Percentiles rank a stretch among this genome's conserved stretches.
Evolutionary conservation across 2,329 filamentous ascomycete species (phyloP).

Genomic region (Beauveria medogensis): DNA sequence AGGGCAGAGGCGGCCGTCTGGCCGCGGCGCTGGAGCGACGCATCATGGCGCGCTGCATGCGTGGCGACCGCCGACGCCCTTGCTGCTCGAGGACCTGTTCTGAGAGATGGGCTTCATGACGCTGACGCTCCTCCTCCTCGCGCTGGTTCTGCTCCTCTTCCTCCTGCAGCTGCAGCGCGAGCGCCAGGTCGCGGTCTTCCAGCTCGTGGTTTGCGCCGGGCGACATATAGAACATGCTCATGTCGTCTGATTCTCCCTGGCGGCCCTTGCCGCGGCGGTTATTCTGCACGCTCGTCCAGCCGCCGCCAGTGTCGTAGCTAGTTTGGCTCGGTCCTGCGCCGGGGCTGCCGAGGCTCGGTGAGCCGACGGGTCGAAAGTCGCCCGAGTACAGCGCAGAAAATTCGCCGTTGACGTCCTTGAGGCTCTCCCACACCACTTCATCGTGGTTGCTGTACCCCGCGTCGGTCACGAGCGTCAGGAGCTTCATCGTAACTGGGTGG

Average conservation of each 20-base stretch:
- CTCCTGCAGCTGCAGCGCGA: conserved; percentile 88
- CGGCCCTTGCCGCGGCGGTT: conserved; percentile 22
- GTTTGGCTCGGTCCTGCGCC: conserved; percentile 14
- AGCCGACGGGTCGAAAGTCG: conserved; percentile 80
- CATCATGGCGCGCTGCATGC: not conserved
- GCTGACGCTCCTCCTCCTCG: conserved; percentile 54
- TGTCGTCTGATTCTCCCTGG: conserved; percentile 10
- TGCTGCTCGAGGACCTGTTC: conserved; percentile 64
- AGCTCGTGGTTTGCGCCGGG: conserved; percentile 47
- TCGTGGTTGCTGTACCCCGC: conserved; percentile 81
- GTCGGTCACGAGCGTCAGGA: conserved; percentile 85
- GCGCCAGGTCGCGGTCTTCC: conserved; percentile 78
- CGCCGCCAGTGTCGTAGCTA: conserved; percentile 21
- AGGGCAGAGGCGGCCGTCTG: conserved; percentile 32
- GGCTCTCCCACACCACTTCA: conserved; percentile 92
- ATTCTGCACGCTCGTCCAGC: conserved; percentile 48
- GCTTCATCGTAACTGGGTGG: conserved; percentile 65
- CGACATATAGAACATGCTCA: conserved; percentile 16
- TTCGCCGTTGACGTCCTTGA: conserved; percentile 81
- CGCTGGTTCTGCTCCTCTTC: conserved; percentile 78
- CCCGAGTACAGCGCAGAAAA: conserved; percentile 79
- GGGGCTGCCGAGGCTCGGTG: conserved; percentile 18
- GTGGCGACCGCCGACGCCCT: conserved; percentile 26
- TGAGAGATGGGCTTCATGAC: conserved; percentile 59
- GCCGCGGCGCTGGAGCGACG: conserved; percentile 26